Conservation (phyloP, 2,329 filamentous ascomycete genomes). For the Arthrobotrys megalospora region DNA sequence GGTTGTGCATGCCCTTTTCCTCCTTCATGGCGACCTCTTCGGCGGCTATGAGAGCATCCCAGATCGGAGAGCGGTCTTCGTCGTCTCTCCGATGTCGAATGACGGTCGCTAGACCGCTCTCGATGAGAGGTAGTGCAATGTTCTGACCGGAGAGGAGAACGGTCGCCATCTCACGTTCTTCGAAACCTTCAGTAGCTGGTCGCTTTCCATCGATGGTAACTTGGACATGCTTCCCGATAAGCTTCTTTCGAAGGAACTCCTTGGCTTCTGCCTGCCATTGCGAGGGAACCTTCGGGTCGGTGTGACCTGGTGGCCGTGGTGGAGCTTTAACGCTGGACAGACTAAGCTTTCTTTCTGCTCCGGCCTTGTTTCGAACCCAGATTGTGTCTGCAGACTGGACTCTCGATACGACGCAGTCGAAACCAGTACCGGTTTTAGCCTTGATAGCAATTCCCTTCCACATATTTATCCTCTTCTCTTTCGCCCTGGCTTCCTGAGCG, state of each 20-base stretch:
- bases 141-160: conserved; percentile 82
- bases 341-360: conserved; percentile 88
- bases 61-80: conserved; percentile 91
- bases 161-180: conserved; percentile 94
- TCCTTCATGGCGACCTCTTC: conserved; percentile 87
- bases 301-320: conserved; percentile 70
- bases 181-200: conserved; percentile 90
- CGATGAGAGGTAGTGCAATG: conserved; percentile 65
- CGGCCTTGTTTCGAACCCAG: conserved; percentile 85
- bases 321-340: conserved; percentile 94
- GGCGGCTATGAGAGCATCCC: conserved; percentile 86
- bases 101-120: conserved; percentile 92
- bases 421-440: conserved; percentile 72
- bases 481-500: conserved; percentile 87
- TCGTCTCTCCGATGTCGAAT: conserved; percentile 96
- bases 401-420: conserved; percentile 87
- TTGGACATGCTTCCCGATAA: conserved; percentile 96
- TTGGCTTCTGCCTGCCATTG: conserved; percentile 95
- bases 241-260: conserved; percentile 91
- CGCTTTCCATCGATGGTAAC: conserved; percentile 85
- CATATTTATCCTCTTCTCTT: conserved; percentile 80
- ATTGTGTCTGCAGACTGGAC: conserved; percentile 91
- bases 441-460: conserved; percentile 87
- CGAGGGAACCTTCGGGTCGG: conserved; percentile 66
- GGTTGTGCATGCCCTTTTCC: conserved; percentile 94